Conservation (phyloP, 768 basidiomycete species). For the Mycena pura region DNA sequence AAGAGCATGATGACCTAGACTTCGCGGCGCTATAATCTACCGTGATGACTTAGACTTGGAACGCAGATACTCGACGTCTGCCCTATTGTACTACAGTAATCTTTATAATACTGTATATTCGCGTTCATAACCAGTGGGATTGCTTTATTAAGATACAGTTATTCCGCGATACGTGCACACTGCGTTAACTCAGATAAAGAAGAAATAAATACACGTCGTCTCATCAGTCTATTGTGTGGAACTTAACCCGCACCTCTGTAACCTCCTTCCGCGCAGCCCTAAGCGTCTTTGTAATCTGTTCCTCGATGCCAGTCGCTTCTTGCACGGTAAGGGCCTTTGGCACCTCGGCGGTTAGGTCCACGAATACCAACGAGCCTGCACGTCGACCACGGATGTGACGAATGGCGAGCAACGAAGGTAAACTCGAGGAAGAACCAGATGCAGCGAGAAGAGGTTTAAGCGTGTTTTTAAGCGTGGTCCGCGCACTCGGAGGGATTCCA, state of each 20-base stretch:
- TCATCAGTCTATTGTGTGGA: slow-evolving; percentile 48
- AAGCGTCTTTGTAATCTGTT: slow-evolving; percentile 60
- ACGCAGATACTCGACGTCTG: neutral
- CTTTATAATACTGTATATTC: slow-evolving; percentile 15
- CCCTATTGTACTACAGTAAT: slow-evolving; percentile 15
- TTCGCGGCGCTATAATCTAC: neutral
- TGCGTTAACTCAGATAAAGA: neutral
- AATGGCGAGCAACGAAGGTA: slow-evolving; percentile 50
- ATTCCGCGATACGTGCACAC: neutral
- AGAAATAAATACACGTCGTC: slow-evolving; percentile 9
- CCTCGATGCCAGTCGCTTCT: slow-evolving; percentile 67
- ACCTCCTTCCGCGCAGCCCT: slow-evolving; percentile 68
- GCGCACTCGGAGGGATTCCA: slow-evolving; percentile 67
- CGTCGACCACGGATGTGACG: slow-evolving; percentile 73
- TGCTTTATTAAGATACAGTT: slow-evolving; percentile 13
- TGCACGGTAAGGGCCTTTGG: slow-evolving; percentile 61
- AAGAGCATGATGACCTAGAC: slow-evolving; percentile 39
- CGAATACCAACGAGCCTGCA: slow-evolving; percentile 80
- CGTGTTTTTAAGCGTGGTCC: slow-evolving; percentile 56
- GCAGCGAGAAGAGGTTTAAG: slow-evolving; percentile 60
- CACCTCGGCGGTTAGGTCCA: slow-evolving; percentile 83
- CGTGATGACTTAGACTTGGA: neutral
- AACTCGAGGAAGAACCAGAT: slow-evolving; percentile 31
- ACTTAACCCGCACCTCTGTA: slow-evolving; percentile 73
- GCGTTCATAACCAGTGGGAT: too few species aligned